Evolutionary conservation across 768 basidiomycete species (phyloP), one percentile per base, ranked within the genome.

Genomic region (Paxillus ammoniavirescens): DNA sequence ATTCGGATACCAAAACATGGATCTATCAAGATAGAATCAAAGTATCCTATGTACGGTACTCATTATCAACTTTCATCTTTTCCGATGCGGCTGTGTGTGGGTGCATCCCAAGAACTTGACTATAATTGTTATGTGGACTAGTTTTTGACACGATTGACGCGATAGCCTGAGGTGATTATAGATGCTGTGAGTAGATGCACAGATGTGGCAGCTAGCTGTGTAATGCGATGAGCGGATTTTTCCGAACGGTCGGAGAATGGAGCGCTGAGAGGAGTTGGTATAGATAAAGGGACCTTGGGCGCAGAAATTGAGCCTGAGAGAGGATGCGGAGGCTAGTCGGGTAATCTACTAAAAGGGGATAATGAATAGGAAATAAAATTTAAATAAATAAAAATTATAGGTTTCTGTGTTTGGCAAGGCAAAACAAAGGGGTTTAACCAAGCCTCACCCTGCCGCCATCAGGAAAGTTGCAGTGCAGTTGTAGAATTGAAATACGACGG

Each of bases 401-500:
- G 26, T 2, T 42, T 46, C 63, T 50, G 0, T 17, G 28, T 60
- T 38, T 55, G 55, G 54, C 4, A 21, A 15, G 6, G 51, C 21
- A 61, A 69, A 70, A 57, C 2, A 42, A 40, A 48, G 23, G 56
- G 44, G 57, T 52, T 55, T 58, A 46, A 31, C 50, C 50, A 52
- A 53, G 51, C 21, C 21, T 21, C 21, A 21, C 21, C 21, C 21
- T 3, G 21, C 21, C 21, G 21, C 47, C 54, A 64, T 63, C 61
- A 57, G 60, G 57, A 61, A 57, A 62, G 54, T 54, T 62, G 64
- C 54, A 58, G 61, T 65, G 61, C 54, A 54, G 54, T 49, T 52
- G 61, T 57, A 59, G 65, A 65, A 67, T 67, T 68, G 70, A 61
- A 72, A 68, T 68, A 70, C 60, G 58, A 63, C 65, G 64, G 64